A percentile compares a stretch with the other conserved stretches of the same genome.
phyloP scores from a whole-genome alignment of 192 early-diverging fungal species.

The Backusella psychrophila region DNA sequence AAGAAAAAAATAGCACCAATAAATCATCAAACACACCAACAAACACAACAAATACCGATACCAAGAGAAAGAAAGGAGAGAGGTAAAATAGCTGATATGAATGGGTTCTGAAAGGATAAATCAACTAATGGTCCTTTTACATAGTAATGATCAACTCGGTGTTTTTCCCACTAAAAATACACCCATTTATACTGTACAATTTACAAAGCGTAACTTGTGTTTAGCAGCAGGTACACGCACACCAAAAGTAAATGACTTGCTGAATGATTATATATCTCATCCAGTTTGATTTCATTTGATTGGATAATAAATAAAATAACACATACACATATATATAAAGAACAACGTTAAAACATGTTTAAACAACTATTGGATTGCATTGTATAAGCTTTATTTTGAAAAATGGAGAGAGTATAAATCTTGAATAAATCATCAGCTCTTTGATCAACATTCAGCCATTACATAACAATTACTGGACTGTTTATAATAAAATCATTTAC shows the following conservation, averaged over 20 bases:
- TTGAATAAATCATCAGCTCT: too few relatives aligned
- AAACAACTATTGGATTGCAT: too few relatives aligned
- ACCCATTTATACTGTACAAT: constrained; percentile 82
- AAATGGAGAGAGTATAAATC: too few relatives aligned
- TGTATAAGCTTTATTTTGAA: too few relatives aligned
- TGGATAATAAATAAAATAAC: background rate
- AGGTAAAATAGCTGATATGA: constrained; percentile 21
- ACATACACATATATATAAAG: too few relatives aligned
- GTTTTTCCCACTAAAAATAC: constrained; percentile 91
- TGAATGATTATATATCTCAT: background rate
- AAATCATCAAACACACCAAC: background rate
- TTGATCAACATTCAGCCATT: too few relatives aligned
- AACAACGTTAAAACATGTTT: too few relatives aligned
- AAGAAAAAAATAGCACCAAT: constrained; percentile 1
- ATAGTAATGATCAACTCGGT: constrained; percentile 55
- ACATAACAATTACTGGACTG: too few relatives aligned
- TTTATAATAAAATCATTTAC: too few relatives aligned
- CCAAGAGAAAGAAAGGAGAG: constrained; percentile 32
- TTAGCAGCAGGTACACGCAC: constrained; percentile 80
- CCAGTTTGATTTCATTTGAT: background rate
- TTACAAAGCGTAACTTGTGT: constrained; percentile 84
- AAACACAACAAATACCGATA: background rate
- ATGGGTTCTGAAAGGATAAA: too few relatives aligned
- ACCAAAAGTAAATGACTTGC: constrained; percentile 5
- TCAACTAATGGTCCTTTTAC: background rate